A percentile compares a stretch with the other conserved stretches of the same genome.
Evolutionary conservation across 106 monocot species (phyloP).

Genomic region (Vanilla planifolia): DNA sequence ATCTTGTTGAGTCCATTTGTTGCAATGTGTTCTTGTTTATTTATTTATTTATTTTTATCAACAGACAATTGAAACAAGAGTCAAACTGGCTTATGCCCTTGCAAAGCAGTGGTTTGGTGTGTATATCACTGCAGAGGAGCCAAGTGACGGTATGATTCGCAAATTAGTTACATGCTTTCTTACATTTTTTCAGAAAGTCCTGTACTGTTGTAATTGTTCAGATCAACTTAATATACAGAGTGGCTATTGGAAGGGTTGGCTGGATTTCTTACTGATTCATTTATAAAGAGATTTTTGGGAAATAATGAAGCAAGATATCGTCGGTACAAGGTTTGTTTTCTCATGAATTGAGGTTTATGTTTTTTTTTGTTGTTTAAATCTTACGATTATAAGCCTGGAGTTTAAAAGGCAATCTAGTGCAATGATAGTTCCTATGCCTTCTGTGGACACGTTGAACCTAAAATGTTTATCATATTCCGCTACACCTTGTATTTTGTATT

Average conservation of each 20-base stretch:
- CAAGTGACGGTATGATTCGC: slow-evolving; percentile 62
- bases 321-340: slow-evolving; percentile 75
- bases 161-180: background rate
- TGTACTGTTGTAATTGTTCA: slow-evolving; percentile 5
- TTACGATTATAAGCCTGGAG: too few species aligned
- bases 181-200: background rate
- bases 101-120: slow-evolving; percentile 98
- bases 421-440: too few species aligned
- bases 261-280: slow-evolving; percentile 92
- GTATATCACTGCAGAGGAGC: slow-evolving; percentile 65
- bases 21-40: background rate
- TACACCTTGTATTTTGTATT: too few species aligned
- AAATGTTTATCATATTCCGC: too few species aligned
- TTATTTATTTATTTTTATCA: background rate
- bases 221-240: slow-evolving; percentile 67
- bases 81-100: slow-evolving; percentile 93
- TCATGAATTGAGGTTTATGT: background rate
- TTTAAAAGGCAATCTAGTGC: too few species aligned
- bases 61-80: slow-evolving; percentile 82
- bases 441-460: too few species aligned
- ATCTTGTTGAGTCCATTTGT: background rate
- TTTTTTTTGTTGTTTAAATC: too few species aligned
- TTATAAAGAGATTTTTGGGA: slow-evolving; percentile 75
- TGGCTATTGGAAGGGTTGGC: slow-evolving; percentile 92
- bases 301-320: slow-evolving; percentile 92